Evolutionary conservation across 306 rosid species (phyloP), one percentile per base, ranked within the genome.

Genomic region (Rosa rugosa): DNA sequence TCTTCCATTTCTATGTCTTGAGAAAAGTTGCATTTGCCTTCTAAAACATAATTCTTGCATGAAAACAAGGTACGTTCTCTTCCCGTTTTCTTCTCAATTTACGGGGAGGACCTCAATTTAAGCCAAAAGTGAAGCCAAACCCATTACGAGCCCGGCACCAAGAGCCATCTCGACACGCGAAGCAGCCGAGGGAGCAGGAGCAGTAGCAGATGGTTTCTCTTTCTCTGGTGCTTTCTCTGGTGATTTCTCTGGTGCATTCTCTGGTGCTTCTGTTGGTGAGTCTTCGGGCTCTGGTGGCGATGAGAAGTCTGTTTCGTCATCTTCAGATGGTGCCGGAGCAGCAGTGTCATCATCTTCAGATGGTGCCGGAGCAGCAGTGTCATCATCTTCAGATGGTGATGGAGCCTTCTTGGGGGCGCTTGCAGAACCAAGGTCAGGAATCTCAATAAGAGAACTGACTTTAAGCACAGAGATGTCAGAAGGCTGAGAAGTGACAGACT

Each of bases 381-480:
- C 54, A 23, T 22, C 41, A 11, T 22, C 65, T 22, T 20, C 5
- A 11, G 23, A 40, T 0, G 68, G 11, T 5, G 66, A n/a, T 8
- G 78, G 69, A 14, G 54, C 68, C 11, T 11, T 25, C 16, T 60
- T 25, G 8, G 68, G 68, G 9, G 40, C 18, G 68, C 20, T 31
- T 27, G 34, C 27, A 23, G 34, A 4, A 9, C 34, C 77, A 9
- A 73, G 23, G 68, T 56, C 51, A 56, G 78, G 78, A 18, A 74
- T 64, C 27, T 74, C 17, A 9, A 74, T 57, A 18, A 74, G 47
- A 20, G 68, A 56, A 31, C 23, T 47, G 25, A 74, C 78, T 31
- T 74, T 41, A 27, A 74, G 78, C 10, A 74, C 69, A 20, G 78
- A 74, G 42, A 74, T 74, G 54, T 59, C 57, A 69, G 23, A 57